Conservation (phyloP, 257 asterid genomes). For the Salvia splendens region DNA sequence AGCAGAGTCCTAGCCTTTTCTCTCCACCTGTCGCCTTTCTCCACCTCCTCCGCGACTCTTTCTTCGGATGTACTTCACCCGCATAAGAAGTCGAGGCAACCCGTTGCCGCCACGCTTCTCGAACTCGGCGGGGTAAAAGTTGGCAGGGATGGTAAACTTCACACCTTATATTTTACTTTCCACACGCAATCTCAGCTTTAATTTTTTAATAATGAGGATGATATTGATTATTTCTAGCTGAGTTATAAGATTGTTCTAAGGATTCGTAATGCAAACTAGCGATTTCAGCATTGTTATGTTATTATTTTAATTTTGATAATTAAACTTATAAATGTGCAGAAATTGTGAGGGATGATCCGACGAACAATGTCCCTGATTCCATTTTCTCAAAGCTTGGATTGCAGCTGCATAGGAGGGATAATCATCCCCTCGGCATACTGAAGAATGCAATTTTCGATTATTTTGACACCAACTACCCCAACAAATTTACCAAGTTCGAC, state of each 20-base stretch:
- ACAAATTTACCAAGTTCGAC: constrained; percentile 76
- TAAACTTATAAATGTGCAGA: constrained; percentile 48
- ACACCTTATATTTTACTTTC: not conserved
- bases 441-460: constrained; percentile 83
- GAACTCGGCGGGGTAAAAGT: constrained; percentile 69
- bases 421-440: constrained; percentile 88
- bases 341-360: constrained; percentile 85
- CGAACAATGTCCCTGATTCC: constrained; percentile 87
- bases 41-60: constrained; percentile 41
- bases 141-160: constrained; percentile 44
- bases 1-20: constrained; percentile 40
- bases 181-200: not conserved
- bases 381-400: constrained; percentile 86
- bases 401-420: constrained; percentile 93
- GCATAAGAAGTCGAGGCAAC: constrained; percentile 44
- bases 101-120: constrained; percentile 53
- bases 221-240: too few relatives aligned
- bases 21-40: constrained; percentile 41
- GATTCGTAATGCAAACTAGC: not conserved
- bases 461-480: constrained; percentile 74
- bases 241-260: too few relatives aligned
- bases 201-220: not conserved
- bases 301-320: constrained; percentile 14
- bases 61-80: constrained; percentile 28
- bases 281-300: not conserved